Conservation (phyloP, 108 stramenopile species). For the Pseudonitzschia pungens region DNA sequence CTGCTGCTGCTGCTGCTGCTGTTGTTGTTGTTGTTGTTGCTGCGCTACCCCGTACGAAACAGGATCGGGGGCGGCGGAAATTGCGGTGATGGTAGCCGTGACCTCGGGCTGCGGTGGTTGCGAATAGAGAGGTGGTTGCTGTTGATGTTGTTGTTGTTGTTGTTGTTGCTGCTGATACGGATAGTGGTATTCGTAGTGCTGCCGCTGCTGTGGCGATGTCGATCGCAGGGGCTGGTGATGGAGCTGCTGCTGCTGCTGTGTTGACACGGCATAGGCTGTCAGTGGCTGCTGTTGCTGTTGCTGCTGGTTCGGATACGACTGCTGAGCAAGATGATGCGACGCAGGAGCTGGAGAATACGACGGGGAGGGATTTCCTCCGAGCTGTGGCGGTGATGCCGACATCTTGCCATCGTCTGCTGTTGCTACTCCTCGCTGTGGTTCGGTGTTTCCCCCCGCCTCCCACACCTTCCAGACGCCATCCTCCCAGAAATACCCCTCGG, state of each 20-base stretch:
- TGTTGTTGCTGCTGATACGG: not conserved
- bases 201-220: not conserved
- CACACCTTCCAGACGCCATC: slow-evolving; percentile 9
- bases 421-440: not conserved
- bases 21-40: not conserved
- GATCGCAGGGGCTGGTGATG: not conserved
- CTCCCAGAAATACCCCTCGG: not conserved
- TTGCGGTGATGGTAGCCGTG: not conserved
- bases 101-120: not conserved
- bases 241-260: not conserved
- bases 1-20: too few relatives aligned
- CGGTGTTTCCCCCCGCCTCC: not conserved
- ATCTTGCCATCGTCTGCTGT: not conserved
- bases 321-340: not conserved
- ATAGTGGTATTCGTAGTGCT: not conserved
- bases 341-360: not conserved
- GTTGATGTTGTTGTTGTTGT: not conserved
- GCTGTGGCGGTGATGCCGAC: not conserved
- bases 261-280: not conserved
- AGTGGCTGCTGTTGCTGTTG: not conserved
- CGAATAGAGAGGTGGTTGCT: not conserved
- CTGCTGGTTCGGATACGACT: not conserved
- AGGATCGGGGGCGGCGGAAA: not conserved
- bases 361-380: not conserved
- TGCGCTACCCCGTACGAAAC: not conserved